Evolutionary conservation across 2,329 filamentous ascomycete species (phyloP).

Genomic region (Trichophyton schoenleinii): DNA sequence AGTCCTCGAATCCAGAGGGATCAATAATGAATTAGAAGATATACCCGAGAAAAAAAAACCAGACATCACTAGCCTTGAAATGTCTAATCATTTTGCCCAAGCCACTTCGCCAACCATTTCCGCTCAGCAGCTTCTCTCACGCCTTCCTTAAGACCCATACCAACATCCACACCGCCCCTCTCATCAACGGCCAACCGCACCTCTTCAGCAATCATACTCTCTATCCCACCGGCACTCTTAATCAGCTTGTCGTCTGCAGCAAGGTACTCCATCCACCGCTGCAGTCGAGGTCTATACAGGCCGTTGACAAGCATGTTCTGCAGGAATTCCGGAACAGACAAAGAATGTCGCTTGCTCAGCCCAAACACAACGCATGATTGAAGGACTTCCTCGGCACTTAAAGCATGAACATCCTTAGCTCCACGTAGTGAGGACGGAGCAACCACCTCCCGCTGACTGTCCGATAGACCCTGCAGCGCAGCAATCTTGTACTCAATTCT

Average conservation of each 20-base stretch:
- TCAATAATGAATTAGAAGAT: background rate
- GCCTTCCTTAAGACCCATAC: conserved; percentile 13
- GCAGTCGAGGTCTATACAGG: conserved; percentile 44
- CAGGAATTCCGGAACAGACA: conserved; percentile 11
- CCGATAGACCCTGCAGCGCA: conserved; percentile 18
- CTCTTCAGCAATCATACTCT: conserved; percentile 50
- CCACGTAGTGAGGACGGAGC: background rate
- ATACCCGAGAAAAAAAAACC: background rate
- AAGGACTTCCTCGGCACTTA: conserved; percentile 19
- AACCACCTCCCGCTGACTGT: conserved; percentile 10
- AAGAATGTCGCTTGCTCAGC: conserved; percentile 21
- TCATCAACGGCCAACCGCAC: conserved; percentile 58
- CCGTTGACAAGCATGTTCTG: conserved; percentile 30
- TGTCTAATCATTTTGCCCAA: conserved; percentile 12
- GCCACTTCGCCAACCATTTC: conserved; percentile 28
- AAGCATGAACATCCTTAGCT: conserved; percentile 6
- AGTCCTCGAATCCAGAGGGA: background rate
- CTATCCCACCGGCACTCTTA: conserved; percentile 47
- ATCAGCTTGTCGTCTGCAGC: conserved; percentile 60
- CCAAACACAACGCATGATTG: conserved; percentile 26
- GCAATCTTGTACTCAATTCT: conserved; percentile 35
- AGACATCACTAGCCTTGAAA: no score
- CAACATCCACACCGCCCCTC: conserved; percentile 40
- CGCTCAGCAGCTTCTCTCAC: conserved; percentile 22
- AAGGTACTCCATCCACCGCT: conserved; percentile 49